phyloP scores from a whole-genome alignment of 805 yeast genomes.

The Zygosaccharomyces siamensis region DNA sequence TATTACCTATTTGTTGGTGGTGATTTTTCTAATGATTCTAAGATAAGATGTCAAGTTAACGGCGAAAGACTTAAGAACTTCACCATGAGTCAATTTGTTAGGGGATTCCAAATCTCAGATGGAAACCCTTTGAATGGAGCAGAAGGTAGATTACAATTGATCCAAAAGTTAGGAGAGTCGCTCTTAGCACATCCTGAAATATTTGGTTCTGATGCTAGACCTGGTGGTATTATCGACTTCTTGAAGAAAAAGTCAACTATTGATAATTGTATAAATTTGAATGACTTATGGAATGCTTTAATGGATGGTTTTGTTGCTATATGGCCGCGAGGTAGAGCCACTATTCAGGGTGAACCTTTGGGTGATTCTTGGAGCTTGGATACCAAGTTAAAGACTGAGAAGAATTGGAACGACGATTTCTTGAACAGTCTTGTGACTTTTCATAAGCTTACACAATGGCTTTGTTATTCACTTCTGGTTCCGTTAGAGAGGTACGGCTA shows the following conservation, averaged over 20 bases:
- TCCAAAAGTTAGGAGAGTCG: conserved; percentile 47
- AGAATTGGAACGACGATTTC: conserved; percentile 21
- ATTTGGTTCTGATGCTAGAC: conserved; percentile 47
- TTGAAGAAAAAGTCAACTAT: conserved; percentile 27
- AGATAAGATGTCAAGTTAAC: conserved; percentile 41
- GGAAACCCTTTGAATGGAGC: conserved; percentile 51
- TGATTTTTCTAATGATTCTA: conserved; percentile 36
- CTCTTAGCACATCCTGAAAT: conserved; percentile 37
- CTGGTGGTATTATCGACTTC: conserved; percentile 53
- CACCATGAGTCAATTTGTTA: conserved; percentile 34
- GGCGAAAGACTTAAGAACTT: conserved; percentile 39
- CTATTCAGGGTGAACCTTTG: conserved; percentile 45
- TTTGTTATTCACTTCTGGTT: conserved; percentile 53
- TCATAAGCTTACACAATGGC: conserved; percentile 65
- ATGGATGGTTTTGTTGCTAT: conserved; percentile 54
- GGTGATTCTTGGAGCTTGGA: conserved; percentile 61
- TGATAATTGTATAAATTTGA: conserved; percentile 37
- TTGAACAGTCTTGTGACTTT: conserved; percentile 49
- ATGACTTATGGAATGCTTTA: conserved; percentile 49
- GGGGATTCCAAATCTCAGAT: conserved; percentile 46
- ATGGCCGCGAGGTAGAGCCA: conserved; percentile 59
- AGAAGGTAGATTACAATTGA: conserved; percentile 47
- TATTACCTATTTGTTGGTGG: conserved; percentile 51
- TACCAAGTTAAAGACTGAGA: conserved; percentile 27
- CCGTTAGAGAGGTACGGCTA: conserved; percentile 48